phyloP scores from a whole-genome alignment of 129 eudicot species.

The Escallonia herrerae region DNA sequence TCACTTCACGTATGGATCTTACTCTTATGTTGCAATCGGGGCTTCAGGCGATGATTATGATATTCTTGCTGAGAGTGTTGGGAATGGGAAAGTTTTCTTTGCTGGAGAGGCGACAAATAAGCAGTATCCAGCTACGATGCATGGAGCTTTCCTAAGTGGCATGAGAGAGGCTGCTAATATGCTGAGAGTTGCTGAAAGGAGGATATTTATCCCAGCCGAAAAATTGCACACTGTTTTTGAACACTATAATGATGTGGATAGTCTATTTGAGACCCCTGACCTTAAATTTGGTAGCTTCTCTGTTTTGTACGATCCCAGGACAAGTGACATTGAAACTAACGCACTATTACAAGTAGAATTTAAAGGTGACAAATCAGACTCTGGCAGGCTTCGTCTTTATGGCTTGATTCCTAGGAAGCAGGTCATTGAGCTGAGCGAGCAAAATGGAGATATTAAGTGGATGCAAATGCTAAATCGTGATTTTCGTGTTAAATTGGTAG shows the following conservation, averaged over 20 bases:
- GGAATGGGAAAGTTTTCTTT: constrained; percentile 76
- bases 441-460: constrained; percentile 38
- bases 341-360: constrained; percentile 36
- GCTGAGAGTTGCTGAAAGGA: constrained; percentile 52
- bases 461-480: constrained; percentile 24
- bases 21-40: constrained; percentile 90
- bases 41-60: constrained; percentile 96
- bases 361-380: constrained; percentile 18
- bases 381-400: constrained; percentile 31
- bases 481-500: constrained; percentile 36
- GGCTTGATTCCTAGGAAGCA: constrained; percentile 31
- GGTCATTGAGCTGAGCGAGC: constrained; percentile 32
- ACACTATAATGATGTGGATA: constrained; percentile 21
- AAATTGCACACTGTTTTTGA: constrained; percentile 17
- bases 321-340: constrained; percentile 32
- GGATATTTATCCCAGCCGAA: constrained; percentile 21
- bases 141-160: constrained; percentile 97
- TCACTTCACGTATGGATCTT: constrained; percentile 74
- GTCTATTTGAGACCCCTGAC: constrained; percentile 31
- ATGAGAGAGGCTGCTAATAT: constrained; percentile 98
- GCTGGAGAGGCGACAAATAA: constrained; percentile 97
- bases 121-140: constrained; percentile 99
- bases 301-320: constrained; percentile 37
- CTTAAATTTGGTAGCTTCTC: constrained; percentile 37
- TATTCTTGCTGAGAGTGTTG: constrained; percentile 81